These are phyloP conservation scores for Ichthyophthirius multifiliis DNA, from an alignment of 169 alveolate species.

Conservation along the genomic window DNA sequence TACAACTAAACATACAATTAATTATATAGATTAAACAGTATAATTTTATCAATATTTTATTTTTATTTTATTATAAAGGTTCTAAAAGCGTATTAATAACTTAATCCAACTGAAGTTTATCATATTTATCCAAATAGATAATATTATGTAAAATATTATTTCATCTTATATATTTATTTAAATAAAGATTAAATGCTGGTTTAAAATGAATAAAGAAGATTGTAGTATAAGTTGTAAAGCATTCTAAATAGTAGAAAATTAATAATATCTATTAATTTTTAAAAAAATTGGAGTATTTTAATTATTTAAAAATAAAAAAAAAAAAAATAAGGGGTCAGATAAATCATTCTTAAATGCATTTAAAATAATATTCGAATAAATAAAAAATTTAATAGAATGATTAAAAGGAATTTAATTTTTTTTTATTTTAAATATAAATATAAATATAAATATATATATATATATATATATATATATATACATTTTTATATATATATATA, in stretches of 20 bases:
- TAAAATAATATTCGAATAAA: too few species aligned
- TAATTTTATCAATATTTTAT: neutral
- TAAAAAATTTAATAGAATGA: neutral
- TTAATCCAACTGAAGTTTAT: neutral
- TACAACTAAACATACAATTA: neutral
- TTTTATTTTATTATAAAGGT: neutral
- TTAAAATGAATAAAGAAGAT: neutral
- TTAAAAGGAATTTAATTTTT: neutral
- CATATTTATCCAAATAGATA: neutral
- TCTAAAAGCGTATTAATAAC: neutral
- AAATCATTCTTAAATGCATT: too few species aligned
- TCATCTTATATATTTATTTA: too few species aligned
- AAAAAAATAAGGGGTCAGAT: too few species aligned
- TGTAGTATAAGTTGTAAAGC: neutral
- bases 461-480: neutral
- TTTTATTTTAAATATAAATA: too few species aligned
- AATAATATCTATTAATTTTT: too few species aligned
- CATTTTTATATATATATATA: neutral
- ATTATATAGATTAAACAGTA: neutral
- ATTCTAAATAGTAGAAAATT: too few species aligned
- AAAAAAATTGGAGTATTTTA: too few species aligned
- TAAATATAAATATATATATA: neutral
- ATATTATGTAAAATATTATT: neutral
- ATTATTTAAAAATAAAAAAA: too few species aligned
- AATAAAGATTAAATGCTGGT: conserved; percentile 2